Conservation (phyloP, 768 basidiomycete genomes). For the Pleurotus djamor region DNA sequence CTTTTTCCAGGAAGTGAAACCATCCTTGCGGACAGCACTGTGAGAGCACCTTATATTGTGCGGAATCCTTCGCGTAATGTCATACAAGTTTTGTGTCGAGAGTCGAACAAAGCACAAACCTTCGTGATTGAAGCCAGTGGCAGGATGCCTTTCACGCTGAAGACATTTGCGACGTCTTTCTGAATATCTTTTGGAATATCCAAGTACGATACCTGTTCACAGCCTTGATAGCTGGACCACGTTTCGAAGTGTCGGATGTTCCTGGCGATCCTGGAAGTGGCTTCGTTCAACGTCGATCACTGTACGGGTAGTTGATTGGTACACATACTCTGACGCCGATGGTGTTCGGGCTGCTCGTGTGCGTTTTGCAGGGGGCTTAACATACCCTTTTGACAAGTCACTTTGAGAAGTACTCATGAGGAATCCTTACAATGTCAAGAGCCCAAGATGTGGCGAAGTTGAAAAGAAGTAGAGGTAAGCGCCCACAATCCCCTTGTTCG, state of each 20-base stretch:
- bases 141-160: conserved; percentile 30
- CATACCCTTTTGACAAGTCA: conserved; percentile 8
- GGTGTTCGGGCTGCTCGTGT: conserved; percentile 25
- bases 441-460: too few relatives aligned
- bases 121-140: conserved; percentile 18
- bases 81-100: neutral
- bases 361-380: conserved; percentile 10
- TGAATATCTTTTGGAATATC: conserved; percentile 40
- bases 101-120: neutral
- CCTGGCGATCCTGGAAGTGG: conserved; percentile 39
- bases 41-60: conserved; percentile 20
- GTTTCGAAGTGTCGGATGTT: conserved; percentile 47
- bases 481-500: too few relatives aligned
- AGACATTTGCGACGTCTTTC: conserved; percentile 33
- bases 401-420: conserved; percentile 10
- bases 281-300: neutral
- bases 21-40: conserved; percentile 20
- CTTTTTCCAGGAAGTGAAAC: conserved; percentile 25
- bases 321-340: conserved; percentile 46
- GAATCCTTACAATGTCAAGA: neutral
- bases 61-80: conserved; percentile 16
- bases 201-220: conserved; percentile 44
- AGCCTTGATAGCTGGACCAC: conserved; percentile 47
- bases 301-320: too few relatives aligned
- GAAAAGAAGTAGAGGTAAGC: neutral